phyloP scores from a whole-genome alignment of 129 eudicot species.

The Centrapalus pauciflorus region DNA sequence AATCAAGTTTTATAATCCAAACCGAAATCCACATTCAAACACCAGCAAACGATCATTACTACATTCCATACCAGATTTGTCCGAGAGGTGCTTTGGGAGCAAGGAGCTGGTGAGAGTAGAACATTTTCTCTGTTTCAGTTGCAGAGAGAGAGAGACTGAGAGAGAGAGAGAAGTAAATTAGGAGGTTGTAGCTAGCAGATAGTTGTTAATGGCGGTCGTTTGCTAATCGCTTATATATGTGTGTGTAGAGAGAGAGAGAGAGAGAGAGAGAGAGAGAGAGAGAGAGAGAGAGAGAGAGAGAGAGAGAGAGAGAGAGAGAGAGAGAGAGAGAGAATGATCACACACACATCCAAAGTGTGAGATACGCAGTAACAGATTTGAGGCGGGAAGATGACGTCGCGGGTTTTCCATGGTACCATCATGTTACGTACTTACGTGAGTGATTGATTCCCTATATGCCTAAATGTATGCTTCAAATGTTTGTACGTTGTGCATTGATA shows the following conservation, averaged over 20 bases:
- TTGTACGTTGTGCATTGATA: neutral
- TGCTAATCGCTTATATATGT: neutral
- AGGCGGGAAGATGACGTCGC: neutral
- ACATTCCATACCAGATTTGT: constrained; percentile 66
- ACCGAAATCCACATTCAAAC: neutral
- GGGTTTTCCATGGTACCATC: neutral
- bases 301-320: too few relatives aligned
- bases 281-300: too few relatives aligned
- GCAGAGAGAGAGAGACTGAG: neutral
- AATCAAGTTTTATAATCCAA: neutral
- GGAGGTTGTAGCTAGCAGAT: neutral
- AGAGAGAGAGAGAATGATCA: too few relatives aligned
- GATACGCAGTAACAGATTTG: constrained; percentile 6
- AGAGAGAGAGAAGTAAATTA: neutral
- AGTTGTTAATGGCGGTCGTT: constrained; percentile 15
- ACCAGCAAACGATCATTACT: neutral
- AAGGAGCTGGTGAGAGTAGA: constrained; percentile 91
- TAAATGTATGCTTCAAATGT: neutral
- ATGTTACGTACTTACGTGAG: too few relatives aligned
- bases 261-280: too few relatives aligned
- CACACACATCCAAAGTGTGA: too few relatives aligned
- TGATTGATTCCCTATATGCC: neutral
- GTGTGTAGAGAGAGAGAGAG: neutral
- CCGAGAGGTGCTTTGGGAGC: constrained; percentile 99
- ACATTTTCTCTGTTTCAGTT: constrained; percentile 38